Percentiles rank a stretch among this genome's conserved stretches.
Evolutionary conservation across 2,329 filamentous ascomycete genomes (phyloP).

Genomic region (Penicillium glabrum): DNA sequence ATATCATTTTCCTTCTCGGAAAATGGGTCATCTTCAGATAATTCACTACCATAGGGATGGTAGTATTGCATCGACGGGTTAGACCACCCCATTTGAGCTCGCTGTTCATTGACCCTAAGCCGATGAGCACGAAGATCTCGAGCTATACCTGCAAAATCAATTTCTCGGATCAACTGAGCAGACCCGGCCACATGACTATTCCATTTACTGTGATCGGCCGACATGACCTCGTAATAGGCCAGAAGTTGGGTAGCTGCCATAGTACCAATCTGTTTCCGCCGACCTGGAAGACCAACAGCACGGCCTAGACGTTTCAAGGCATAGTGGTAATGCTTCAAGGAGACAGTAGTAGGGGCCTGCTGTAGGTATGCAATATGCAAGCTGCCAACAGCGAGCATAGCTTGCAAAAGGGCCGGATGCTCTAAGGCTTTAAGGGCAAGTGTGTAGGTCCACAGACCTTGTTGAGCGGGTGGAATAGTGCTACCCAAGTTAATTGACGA

Average conservation of each 20-base stretch:
- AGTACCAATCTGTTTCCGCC: constrained; percentile 73
- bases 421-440: constrained; percentile 81
- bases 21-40: constrained; percentile 44
- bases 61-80: constrained; percentile 17
- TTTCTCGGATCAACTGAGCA: constrained; percentile 76
- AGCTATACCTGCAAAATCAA: constrained; percentile 74
- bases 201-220: constrained; percentile 93
- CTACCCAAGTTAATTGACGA: constrained; percentile 66
- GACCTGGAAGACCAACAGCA: constrained; percentile 67
- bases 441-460: constrained; percentile 66
- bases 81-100: constrained; percentile 25
- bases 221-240: constrained; percentile 92
- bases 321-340: constrained; percentile 88
- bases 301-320: constrained; percentile 75
- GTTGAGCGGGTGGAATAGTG: constrained; percentile 61
- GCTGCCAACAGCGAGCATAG: constrained; percentile 83
- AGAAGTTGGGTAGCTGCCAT: constrained; percentile 85
- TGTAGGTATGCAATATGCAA: constrained; percentile 86
- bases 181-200: constrained; percentile 87
- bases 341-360: constrained; percentile 70
- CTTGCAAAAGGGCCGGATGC: constrained; percentile 83
- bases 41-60: constrained; percentile 32
- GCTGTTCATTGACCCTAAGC: constrained; percentile 44
- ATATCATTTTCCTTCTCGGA: constrained; percentile 49
- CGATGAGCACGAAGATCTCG: constrained; percentile 67